These are phyloP conservation scores for Diaporthe vaccinii DNA, from an alignment of 2,329 filamentous ascomycete species.

Conservation along the genomic window DNA sequence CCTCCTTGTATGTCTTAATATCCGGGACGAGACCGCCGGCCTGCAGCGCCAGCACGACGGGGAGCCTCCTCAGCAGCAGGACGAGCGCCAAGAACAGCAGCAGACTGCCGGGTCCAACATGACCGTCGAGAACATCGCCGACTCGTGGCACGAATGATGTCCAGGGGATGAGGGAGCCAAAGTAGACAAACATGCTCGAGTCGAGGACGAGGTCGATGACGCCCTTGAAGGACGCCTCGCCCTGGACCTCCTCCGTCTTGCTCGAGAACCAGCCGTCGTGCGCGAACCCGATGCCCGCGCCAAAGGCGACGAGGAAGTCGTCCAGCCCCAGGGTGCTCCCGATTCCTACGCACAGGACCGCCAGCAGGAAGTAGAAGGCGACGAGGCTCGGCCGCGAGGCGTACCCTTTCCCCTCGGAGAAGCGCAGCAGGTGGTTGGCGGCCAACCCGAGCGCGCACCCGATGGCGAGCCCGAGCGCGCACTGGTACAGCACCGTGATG, in stretches of 20 bases:
- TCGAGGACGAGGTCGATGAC: constrained; percentile 48
- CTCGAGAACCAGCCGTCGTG: constrained; percentile 41
- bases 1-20: constrained; percentile 41
- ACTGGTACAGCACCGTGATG: constrained; percentile 77
- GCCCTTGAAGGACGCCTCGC: constrained; percentile 41
- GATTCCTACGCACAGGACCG: constrained; percentile 45
- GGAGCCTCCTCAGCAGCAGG: constrained; percentile 44
- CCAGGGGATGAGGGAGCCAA: constrained; percentile 48
- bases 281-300: constrained; percentile 43
- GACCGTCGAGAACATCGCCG: not conserved
- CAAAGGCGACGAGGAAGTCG: constrained; percentile 48
- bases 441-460: constrained; percentile 75
- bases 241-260: constrained; percentile 40
- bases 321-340: constrained; percentile 46
- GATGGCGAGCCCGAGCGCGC: constrained; percentile 74
- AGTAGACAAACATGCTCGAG: constrained; percentile 45
- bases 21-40: constrained; percentile 39
- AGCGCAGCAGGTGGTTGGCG: constrained; percentile 65
- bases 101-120: constrained; percentile 42
- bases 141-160: constrained; percentile 24
- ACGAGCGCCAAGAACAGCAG: constrained; percentile 43
- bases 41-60: constrained; percentile 42
- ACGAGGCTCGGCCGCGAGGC: constrained; percentile 39
- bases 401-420: constrained; percentile 36
- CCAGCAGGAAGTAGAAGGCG: constrained; percentile 48